Percentiles rank a stretch among this genome's conserved stretches.
These are phyloP conservation scores for Simplicillium sp. DNA, from an alignment of 2,329 filamentous ascomycete genomes.

Conservation along the genomic window DNA sequence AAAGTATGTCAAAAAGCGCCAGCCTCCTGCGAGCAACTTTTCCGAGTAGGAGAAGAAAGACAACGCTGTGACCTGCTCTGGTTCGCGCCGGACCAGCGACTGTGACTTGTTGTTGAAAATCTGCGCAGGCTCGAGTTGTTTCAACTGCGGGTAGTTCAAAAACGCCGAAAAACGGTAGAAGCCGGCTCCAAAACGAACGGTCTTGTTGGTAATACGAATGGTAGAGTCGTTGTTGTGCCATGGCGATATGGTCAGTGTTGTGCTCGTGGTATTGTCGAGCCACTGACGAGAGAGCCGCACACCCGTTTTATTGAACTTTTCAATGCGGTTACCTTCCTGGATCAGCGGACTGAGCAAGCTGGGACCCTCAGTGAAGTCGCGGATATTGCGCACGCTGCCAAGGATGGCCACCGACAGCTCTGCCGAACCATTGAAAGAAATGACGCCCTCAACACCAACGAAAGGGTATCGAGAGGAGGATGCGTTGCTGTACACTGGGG, in stretches of 20 bases:
- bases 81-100: constrained; percentile 31
- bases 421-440: constrained; percentile 50
- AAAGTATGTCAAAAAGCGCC: constrained; percentile 60
- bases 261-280: constrained; percentile 53
- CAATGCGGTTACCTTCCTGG: constrained; percentile 41
- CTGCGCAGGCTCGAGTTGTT: constrained; percentile 37
- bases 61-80: constrained; percentile 39
- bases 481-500: constrained; percentile 28
- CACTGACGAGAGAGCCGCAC: constrained; percentile 43
- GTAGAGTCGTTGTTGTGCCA: constrained; percentile 13
- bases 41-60: constrained; percentile 55
- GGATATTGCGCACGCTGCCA: constrained; percentile 52
- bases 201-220: constrained; percentile 26
- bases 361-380: constrained; percentile 52
- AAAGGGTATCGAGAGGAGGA: constrained; percentile 22
- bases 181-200: constrained; percentile 38
- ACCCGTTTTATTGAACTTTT: constrained; percentile 27
- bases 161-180: constrained; percentile 48
- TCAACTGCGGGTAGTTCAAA: constrained; percentile 53
- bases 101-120: constrained; percentile 39
- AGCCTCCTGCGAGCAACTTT: constrained; percentile 55
- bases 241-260: constrained; percentile 37
- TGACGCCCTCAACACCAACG: constrained; percentile 41
- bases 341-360: constrained; percentile 40
- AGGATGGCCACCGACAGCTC: constrained; percentile 45